These are phyloP conservation scores for Nepenthes gracilis DNA, from an alignment of 148 eudicot genomes.

Conservation along the genomic window DNA sequence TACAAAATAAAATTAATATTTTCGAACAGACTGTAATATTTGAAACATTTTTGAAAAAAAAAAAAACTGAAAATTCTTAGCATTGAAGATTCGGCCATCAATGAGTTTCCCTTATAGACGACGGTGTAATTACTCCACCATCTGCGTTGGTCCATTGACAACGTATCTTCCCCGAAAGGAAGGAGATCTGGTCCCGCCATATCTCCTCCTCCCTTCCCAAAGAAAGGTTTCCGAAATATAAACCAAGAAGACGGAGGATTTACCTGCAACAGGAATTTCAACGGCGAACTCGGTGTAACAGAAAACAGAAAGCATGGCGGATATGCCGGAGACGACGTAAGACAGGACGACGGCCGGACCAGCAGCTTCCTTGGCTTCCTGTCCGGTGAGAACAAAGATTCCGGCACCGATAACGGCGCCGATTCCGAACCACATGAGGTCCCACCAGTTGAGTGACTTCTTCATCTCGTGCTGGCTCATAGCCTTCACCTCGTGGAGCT, in stretches of 20 bases:
- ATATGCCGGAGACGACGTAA: slow-evolving; percentile 48
- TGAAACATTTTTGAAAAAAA: too few species aligned
- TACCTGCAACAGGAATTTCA: slow-evolving; percentile 69
- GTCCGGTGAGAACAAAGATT: slow-evolving; percentile 67
- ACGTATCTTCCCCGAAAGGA: too few species aligned
- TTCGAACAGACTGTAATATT: too few species aligned
- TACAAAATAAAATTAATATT: too few species aligned
- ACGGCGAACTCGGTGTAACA: slow-evolving; percentile 82
- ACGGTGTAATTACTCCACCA: too few species aligned
- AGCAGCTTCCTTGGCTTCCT: slow-evolving; percentile 32
- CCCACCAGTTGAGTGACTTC: slow-evolving; percentile 57
- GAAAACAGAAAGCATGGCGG: slow-evolving; percentile 78
- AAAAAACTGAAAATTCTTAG: too few species aligned
- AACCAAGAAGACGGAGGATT: not conserved
- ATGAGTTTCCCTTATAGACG: too few species aligned
- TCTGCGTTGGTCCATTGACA: too few species aligned
- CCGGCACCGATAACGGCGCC: slow-evolving; percentile 78
- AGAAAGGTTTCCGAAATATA: not conserved
- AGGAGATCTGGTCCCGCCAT: too few species aligned
- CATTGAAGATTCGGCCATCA: too few species aligned
- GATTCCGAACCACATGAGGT: slow-evolving; percentile 67
- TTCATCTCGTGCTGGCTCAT: slow-evolving; percentile 46
- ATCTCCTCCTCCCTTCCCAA: too few species aligned
- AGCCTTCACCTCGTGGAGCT: slow-evolving; percentile 22
- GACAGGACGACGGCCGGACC: slow-evolving; percentile 68